Evolutionary conservation across 2,329 filamentous ascomycete genomes (phyloP), one percentile per base, ranked within the genome.

Genomic region (Penicillium oxalicum): DNA sequence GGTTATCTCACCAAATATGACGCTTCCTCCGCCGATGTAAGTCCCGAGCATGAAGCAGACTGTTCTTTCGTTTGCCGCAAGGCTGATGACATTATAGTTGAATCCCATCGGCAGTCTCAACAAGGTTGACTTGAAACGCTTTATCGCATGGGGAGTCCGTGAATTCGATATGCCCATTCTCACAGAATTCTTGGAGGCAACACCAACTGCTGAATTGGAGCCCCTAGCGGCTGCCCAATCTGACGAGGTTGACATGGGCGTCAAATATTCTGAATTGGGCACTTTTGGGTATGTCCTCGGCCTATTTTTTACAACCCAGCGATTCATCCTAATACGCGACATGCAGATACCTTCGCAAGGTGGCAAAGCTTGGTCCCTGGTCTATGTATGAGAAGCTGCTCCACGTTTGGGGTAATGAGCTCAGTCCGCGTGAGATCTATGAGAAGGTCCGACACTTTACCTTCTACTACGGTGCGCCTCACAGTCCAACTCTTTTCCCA

Each of bases 1-100:
- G 73, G 76, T 18, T 83, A 87, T 63, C 71, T 86, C 24, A 88
- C 84, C n/a, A 87, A 88, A 67, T 87, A 87, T 60, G 84, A 87
- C 56, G 74, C 72, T 46, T 74, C 68, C 5, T 77, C 72, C 6
- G 78, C 74, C 1, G 78, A 81, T 54, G 74, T 84, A 62, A 82
- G 57, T 50, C 13, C 25, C 26, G 5, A 32, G 18, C 7, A 4
- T 35, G 7, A 34, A 18, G 5, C 9, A 24, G 45, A 25, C 13
- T 18, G 5, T 35, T 18, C 8, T 2, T 13, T 12, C 7, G 9
- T 9, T 32, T 32, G 7, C 29, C 8, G 25, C 26, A 33, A 32
- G 85, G 57, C 83, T 83, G 3, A 18, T 18, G 83, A 86, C 46
- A 40, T 48, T 38, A 36, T 42, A 61, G 69, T 68, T 64, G 29